Percentiles rank a stretch among this genome's conserved stretches.
Evolutionary conservation across 495 filamentous ascomycete genomes (phyloP).

Genomic region (Annulohypoxylon moriforme): DNA sequence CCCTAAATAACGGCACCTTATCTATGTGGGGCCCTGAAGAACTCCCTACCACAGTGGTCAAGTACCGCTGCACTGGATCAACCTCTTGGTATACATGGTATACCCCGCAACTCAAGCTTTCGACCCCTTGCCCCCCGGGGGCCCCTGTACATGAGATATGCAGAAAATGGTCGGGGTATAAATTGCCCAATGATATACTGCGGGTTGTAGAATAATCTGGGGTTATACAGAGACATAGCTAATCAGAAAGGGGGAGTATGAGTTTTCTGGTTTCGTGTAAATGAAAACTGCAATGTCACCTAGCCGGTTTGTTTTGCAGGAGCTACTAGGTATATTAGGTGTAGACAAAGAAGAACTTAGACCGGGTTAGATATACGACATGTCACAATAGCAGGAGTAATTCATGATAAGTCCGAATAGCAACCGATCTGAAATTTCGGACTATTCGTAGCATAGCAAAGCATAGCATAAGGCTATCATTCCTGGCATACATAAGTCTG

Average conservation of each 20-base stretch:
- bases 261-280: background rate
- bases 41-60: background rate
- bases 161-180: background rate
- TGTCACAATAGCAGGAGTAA: background rate
- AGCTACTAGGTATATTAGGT: no score
- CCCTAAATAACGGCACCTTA: slow-evolving; percentile 28
- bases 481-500: background rate
- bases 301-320: no score
- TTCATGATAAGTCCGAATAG: background rate
- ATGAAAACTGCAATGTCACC: background rate
- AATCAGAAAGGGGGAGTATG: background rate
- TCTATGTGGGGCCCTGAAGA: slow-evolving; percentile 20
- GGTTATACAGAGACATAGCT: background rate
- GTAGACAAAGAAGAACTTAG: background rate
- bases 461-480: background rate
- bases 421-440: background rate
- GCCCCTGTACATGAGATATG: slow-evolving; percentile 10
- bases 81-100: slow-evolving; percentile 5
- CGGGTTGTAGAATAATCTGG: background rate
- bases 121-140: background rate
- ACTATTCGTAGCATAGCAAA: background rate
- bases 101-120: slow-evolving; percentile 27
- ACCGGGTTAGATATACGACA: background rate
- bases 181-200: slow-evolving; percentile 10
- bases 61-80: slow-evolving; percentile 4